Conservation (phyloP, 2,329 filamentous ascomycete species). For the Leptographium lundbergii region DNA sequence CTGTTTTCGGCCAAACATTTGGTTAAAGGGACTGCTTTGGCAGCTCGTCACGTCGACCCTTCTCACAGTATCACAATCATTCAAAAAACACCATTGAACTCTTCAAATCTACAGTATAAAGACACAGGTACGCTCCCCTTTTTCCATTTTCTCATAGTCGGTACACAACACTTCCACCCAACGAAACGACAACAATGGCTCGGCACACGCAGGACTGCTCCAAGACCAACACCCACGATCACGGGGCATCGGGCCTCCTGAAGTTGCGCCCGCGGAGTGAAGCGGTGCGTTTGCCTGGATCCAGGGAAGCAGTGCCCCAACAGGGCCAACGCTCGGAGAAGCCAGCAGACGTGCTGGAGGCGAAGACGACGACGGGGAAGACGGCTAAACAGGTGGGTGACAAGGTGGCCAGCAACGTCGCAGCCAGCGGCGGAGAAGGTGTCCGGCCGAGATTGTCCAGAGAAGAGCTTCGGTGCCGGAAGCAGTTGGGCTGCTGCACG, state of each 20-base stretch:
- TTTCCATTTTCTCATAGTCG: too few species aligned
- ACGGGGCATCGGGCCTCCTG: neutral
- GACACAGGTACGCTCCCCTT: too few species aligned
- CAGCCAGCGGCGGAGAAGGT: neutral
- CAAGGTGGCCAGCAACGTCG: neutral
- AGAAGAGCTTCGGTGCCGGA: conserved; percentile 2
- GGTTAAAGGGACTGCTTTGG: neutral
- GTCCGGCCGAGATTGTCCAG: neutral
- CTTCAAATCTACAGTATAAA: neutral
- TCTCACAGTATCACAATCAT: neutral
- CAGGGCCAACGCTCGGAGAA: too few species aligned
- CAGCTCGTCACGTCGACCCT: neutral
- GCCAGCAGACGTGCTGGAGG: neutral
- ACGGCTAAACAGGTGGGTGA: neutral
- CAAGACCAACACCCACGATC: neutral
- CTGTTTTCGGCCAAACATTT: neutral
- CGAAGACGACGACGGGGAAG: neutral
- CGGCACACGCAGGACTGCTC: neutral
- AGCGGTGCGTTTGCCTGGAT: neutral
- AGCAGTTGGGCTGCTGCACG: conserved; percentile 2
- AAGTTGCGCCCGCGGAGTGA: neutral
- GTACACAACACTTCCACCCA: neutral
- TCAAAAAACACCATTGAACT: neutral
- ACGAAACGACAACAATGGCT: neutral
- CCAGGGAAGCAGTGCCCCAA: too few species aligned